phyloP scores from a whole-genome alignment of 805 yeast genomes.

The Zygotorulaspora florentina region DNA sequence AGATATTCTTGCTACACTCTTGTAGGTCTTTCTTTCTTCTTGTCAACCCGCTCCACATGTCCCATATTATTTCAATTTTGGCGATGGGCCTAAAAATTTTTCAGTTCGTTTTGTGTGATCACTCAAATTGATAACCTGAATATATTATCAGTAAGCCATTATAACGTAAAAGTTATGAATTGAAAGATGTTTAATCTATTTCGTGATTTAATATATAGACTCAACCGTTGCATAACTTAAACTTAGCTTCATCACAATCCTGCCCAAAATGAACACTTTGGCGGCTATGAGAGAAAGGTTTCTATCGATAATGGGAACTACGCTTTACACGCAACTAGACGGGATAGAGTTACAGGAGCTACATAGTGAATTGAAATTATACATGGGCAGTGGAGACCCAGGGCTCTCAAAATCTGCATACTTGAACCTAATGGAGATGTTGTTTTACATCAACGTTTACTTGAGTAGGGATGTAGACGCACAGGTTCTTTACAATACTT shows the following conservation, averaged over 20 bases:
- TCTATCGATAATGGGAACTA: conserved; percentile 46
- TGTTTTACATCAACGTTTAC: conserved; percentile 59
- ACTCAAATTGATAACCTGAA: neutral
- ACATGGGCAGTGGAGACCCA: conserved; percentile 22
- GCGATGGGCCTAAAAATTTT: conserved; percentile 9
- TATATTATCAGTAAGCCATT: no score
- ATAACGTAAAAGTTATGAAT: no score
- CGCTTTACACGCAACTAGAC: conserved; percentile 45
- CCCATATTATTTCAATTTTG: neutral
- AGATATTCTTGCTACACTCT: neutral
- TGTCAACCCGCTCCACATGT: no score
- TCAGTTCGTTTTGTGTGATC: conserved; percentile 1
- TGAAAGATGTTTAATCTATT: no score
- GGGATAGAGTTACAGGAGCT: conserved; percentile 42
- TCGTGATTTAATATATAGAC: no score
- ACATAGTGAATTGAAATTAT: conserved; percentile 38
- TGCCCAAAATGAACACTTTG: neutral
- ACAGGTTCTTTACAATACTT: conserved; percentile 53
- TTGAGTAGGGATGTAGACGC: conserved; percentile 72
- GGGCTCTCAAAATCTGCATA: conserved; percentile 38
- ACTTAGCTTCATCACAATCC: neutral
- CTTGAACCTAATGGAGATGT: conserved; percentile 62
- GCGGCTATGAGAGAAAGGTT: conserved; percentile 41
- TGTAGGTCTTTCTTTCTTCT: neutral
- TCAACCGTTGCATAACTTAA: no score